A percentile compares a stretch with the other conserved stretches of the same genome.
Conservation (phyloP, 495 filamentous ascomycete genomes). For the Penicillium parvum region DNA sequence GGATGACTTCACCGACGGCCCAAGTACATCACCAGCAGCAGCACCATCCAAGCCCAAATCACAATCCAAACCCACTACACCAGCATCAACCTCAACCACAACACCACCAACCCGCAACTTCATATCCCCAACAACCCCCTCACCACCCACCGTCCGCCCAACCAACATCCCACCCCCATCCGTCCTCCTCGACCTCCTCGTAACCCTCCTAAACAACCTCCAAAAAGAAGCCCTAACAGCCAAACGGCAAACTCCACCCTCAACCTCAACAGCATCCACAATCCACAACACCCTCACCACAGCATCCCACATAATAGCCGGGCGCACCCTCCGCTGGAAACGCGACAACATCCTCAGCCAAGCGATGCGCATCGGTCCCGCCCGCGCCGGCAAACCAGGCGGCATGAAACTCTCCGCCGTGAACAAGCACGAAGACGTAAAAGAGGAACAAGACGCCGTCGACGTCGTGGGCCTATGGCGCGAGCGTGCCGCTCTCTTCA, state of each 20-base stretch:
- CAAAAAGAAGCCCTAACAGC: slow-evolving; percentile 33
- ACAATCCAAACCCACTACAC: slow-evolving; percentile 1
- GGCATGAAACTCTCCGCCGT: slow-evolving; percentile 89
- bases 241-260: slow-evolving; percentile 8
- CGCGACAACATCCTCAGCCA: slow-evolving; percentile 81
- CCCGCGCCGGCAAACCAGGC: slow-evolving; percentile 56
- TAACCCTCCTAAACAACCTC: slow-evolving; percentile 53
- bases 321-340: slow-evolving; percentile 84
- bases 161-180: slow-evolving; percentile 88
- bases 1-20: slow-evolving; percentile 40
- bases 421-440: slow-evolving; percentile 71
- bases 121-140: slow-evolving; percentile 2
- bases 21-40: slow-evolving; percentile 12
- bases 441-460: slow-evolving; percentile 82
- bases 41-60: slow-evolving; percentile 4
- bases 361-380: slow-evolving; percentile 77
- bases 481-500: slow-evolving; percentile 39
- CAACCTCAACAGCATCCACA: slow-evolving; percentile 27
- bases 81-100: neutral
- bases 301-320: slow-evolving; percentile 75
- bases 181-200: slow-evolving; percentile 71
- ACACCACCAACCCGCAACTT: slow-evolving; percentile 13
- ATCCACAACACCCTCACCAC: slow-evolving; percentile 56
- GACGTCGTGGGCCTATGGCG: slow-evolving; percentile 73
- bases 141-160: slow-evolving; percentile 52